Percentiles rank a stretch among this genome's conserved stretches.
These are phyloP conservation scores for Metschnikowia sp. DNA, from an alignment of 805 yeast genomes.

Conservation along the genomic window DNA sequence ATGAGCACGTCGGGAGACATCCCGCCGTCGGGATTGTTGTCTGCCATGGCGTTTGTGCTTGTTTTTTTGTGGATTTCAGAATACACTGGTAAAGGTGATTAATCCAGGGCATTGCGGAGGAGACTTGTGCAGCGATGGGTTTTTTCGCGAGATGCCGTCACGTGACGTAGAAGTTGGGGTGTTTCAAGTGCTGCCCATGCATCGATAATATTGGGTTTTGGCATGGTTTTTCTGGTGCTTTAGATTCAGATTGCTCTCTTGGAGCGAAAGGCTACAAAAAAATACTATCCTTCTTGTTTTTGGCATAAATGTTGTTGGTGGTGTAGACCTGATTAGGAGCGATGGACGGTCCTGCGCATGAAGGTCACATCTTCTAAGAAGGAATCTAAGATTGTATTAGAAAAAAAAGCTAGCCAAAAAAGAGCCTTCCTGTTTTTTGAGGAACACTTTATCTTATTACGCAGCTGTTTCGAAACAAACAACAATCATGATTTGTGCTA, in stretches of 20 bases:
- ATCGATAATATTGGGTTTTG: neutral
- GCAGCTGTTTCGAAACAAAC: too few relatives aligned
- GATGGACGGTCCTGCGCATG: neutral
- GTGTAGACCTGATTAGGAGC: neutral
- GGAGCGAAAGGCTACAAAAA: neutral
- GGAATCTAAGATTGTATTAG: too few relatives aligned
- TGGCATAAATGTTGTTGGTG: neutral
- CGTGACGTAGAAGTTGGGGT: constrained; percentile 3
- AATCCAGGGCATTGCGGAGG: neutral
- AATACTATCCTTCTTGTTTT: neutral
- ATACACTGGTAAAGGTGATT: too few relatives aligned
- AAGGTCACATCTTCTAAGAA: too few relatives aligned
- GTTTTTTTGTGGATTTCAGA: neutral
- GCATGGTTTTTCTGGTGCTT: neutral
- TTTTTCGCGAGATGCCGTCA: constrained; percentile 12
- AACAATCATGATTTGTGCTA: too few relatives aligned
- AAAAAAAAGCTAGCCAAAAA: too few relatives aligned
- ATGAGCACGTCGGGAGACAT: constrained; percentile 38
- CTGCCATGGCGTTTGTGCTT: constrained; percentile 19
- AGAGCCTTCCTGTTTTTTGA: too few relatives aligned
- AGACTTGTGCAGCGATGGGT: constrained; percentile 3
- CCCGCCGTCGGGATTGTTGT: constrained; percentile 40
- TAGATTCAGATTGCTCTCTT: neutral
- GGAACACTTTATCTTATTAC: neutral
- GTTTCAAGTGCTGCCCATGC: neutral